A percentile compares a stretch with the other conserved stretches of the same genome.
Conservation (phyloP, 768 basidiomycete genomes). For the Suillus variegatus region DNA sequence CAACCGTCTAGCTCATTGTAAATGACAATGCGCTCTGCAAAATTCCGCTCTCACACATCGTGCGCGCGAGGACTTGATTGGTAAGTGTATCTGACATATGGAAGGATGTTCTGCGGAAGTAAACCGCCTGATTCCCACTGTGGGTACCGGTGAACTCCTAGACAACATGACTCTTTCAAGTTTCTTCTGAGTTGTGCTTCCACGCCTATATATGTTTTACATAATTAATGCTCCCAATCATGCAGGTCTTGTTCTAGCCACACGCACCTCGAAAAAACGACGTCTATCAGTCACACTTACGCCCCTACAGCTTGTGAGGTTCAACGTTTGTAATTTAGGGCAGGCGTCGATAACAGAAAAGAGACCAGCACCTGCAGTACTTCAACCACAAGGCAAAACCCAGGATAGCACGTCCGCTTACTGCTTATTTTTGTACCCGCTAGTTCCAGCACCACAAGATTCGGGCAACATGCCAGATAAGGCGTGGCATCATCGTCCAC, state of each 20-base stretch:
- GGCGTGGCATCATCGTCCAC: slow-evolving; percentile 58
- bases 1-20: background rate
- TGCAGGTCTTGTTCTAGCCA: background rate
- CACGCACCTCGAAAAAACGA: slow-evolving; percentile 62
- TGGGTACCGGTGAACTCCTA: background rate
- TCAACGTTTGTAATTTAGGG: slow-evolving; percentile 48
- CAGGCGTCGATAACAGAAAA: slow-evolving; percentile 62
- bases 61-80: background rate
- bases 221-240: slow-evolving; percentile 2
- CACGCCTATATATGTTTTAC: slow-evolving; percentile 21
- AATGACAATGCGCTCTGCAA: background rate
- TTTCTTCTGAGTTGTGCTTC: slow-evolving; percentile 17
- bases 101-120: background rate
- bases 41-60: background rate
- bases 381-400: background rate
- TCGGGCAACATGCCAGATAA: slow-evolving; percentile 53
- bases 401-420: slow-evolving; percentile 29
- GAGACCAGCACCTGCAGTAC: slow-evolving; percentile 48
- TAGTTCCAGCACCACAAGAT: slow-evolving; percentile 50
- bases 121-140: background rate
- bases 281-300: slow-evolving; percentile 59
- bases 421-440: slow-evolving; percentile 62
- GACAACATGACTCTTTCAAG: background rate
- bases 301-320: slow-evolving; percentile 69
- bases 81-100: background rate